Conservation (phyloP, 2,329 filamentous ascomycete species). For the Blastomyces percursus region DNA sequence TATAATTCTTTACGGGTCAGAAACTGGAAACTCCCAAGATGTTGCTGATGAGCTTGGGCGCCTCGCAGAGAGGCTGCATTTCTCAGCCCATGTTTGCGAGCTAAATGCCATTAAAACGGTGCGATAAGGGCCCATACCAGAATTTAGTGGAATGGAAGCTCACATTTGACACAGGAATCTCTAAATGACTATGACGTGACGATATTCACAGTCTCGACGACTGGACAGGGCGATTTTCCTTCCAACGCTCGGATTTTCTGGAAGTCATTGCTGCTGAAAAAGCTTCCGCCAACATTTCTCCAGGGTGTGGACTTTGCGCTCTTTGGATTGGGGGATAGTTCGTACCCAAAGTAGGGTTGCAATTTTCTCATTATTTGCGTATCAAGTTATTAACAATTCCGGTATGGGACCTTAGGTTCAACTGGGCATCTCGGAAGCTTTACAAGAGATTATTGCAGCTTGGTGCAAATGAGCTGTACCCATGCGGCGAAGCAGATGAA, state of each 20-base stretch:
- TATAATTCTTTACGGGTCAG: constrained; percentile 81
- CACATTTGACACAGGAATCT: constrained; percentile 18
- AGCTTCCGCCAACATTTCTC: constrained; percentile 60
- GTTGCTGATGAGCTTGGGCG: constrained; percentile 74
- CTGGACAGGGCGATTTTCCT: constrained; percentile 88
- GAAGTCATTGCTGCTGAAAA: constrained; percentile 71
- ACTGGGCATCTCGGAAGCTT: constrained; percentile 83
- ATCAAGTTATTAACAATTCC: background rate
- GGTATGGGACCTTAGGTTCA: constrained; percentile 50
- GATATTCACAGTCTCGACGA: constrained; percentile 79
- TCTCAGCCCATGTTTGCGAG: constrained; percentile 62
- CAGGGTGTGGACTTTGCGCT: constrained; percentile 61
- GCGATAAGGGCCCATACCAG: constrained; percentile 26
- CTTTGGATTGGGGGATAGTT: constrained; percentile 89
- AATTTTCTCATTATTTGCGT: background rate
- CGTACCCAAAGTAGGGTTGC: constrained; percentile 68
- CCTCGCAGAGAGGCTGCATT: constrained; percentile 64
- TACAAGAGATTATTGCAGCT: constrained; percentile 74
- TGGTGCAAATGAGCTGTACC: constrained; percentile 64
- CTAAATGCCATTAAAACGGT: constrained; percentile 68
- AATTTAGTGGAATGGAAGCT: background rate
- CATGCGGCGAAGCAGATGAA: constrained; percentile 79
- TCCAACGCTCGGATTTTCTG: constrained; percentile 73
- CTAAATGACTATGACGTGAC: constrained; percentile 28
- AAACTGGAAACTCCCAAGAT: constrained; percentile 91